Base-by-base conservation (phyloP, 1,284 basidiomycete genomes). In the Sporisorium reilianum region DNA sequence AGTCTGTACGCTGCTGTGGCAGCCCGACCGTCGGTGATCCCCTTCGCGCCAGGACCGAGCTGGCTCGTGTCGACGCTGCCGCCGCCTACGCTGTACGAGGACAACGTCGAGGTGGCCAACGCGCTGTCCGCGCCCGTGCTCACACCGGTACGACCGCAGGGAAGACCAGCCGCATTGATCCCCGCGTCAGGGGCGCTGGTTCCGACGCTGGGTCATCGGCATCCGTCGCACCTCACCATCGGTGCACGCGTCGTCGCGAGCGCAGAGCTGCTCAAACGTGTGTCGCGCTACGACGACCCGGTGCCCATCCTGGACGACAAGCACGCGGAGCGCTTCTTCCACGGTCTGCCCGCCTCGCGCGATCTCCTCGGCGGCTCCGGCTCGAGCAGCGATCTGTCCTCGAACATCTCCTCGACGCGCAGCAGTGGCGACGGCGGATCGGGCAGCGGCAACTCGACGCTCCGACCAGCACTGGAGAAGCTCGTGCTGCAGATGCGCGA, bases 321-420 rank as follows among this genome's bases (percentile, higher is more conserved):
- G 54, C 76, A 75, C 42, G 80, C 80, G 3, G 81, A 83, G 55
- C 80, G 80, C 6, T 81, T 83, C 59, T 83, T 79, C 68, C 80
- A 83, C 55, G 81, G 80, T 45, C 55, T 73, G 30, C 75, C 79
- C 5, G 81, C 77, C 11, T 75, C 78, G 32, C 75, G 75, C 44
- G 77, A 82, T 41, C 59, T 80, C 7, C 68, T 82, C 2, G 74
- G 71, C 3, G 79, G 77, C 7, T 77, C 76, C 26, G 72, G 50
- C 36, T 78, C 60, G 40, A 71, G 63, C 65, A 78, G 64, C 64
- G 73, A 75, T 54, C 61, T 75, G 14, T 71, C 67, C 1, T 75
- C 73, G 50, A 75, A 75, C 64, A 75, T 75, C 38, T 75, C 73
- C 8, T 67, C 67, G 2, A 71, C 73, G 9, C 75, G 78, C 23